Percentiles rank a stretch among this genome's conserved stretches.
Conservation (phyloP, 1,284 basidiomycete species). For the Ganoderma multipileum region DNA sequence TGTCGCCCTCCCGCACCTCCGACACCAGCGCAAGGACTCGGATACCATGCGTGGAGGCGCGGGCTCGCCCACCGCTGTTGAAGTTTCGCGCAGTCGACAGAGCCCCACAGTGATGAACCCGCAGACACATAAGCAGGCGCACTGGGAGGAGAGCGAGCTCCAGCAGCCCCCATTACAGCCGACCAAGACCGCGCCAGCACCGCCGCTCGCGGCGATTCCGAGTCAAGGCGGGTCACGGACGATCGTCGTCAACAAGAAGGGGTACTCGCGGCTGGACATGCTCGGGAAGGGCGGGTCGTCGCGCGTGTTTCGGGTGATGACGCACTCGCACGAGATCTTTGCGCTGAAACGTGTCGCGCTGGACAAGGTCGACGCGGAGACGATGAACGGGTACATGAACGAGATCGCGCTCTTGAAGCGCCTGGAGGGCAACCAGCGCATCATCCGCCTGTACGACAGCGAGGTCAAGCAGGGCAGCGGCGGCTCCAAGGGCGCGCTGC, state of each 20-base stretch:
- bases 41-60: constrained; percentile 61
- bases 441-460: constrained; percentile 89
- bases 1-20: constrained; percentile 38
- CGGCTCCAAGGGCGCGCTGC: constrained; percentile 69
- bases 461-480: constrained; percentile 74
- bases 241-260: constrained; percentile 69
- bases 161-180: constrained; percentile 20
- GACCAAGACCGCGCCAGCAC: not conserved
- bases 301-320: constrained; percentile 91
- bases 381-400: constrained; percentile 92
- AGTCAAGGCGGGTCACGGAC: constrained; percentile 4
- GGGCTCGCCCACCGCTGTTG: constrained; percentile 49
- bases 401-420: constrained; percentile 90
- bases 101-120: constrained; percentile 71
- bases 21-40: constrained; percentile 72
- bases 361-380: constrained; percentile 86
- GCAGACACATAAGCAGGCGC: constrained; percentile 38
- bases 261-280: constrained; percentile 84
- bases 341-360: constrained; percentile 91
- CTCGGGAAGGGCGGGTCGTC: constrained; percentile 94
- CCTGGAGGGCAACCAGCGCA: constrained; percentile 86
- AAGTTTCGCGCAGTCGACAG: constrained; percentile 52
- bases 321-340: constrained; percentile 76
- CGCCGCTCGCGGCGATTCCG: not conserved
- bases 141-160: constrained; percentile 23